A percentile compares a stretch with the other conserved stretches of the same genome.
Conservation (phyloP, 495 filamentous ascomycete genomes). For the Penicillium simplicissimum region DNA sequence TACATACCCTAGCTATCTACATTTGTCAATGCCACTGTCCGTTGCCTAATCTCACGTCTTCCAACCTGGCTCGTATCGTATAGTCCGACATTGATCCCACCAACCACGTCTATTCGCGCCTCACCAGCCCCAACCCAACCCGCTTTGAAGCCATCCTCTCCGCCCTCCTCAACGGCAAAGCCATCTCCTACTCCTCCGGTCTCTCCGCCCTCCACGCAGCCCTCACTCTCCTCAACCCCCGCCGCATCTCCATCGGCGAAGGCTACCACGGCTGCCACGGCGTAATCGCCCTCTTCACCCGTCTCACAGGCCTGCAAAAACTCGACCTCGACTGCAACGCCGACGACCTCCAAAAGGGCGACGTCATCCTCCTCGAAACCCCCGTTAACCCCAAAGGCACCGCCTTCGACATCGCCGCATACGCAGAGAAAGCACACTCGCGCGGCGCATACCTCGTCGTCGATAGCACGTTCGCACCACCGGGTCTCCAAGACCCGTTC, state of each 20-base stretch:
- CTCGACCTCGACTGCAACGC: conserved; percentile 62
- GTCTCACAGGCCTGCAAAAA: conserved; percentile 67
- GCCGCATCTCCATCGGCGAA: conserved; percentile 71
- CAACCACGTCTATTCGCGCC: conserved; percentile 72
- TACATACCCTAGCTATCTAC: not conserved
- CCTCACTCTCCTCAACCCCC: conserved; percentile 74
- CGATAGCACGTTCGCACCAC: conserved; percentile 92
- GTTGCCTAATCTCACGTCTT: not conserved
- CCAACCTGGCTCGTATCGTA: not conserved
- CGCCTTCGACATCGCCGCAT: conserved; percentile 67
- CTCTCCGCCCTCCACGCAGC: conserved; percentile 85
- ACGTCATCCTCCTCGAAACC: conserved; percentile 89
- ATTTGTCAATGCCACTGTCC: not conserved
- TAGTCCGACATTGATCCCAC: conserved; percentile 31
- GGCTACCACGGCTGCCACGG: conserved; percentile 95
- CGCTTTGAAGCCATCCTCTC: conserved; percentile 83
- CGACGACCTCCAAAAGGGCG: conserved; percentile 63
- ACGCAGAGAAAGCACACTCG: conserved; percentile 69
- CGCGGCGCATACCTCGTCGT: conserved; percentile 77
- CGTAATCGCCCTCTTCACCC: conserved; percentile 67
- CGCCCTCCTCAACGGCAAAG: conserved; percentile 65
- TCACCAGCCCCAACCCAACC: conserved; percentile 69
- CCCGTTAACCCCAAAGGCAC: conserved; percentile 87
- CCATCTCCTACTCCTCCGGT: conserved; percentile 79
- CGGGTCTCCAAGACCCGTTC: conserved; percentile 85